Conservation (phyloP, 805 yeast genomes). For the Teunomyces kruisii region DNA sequence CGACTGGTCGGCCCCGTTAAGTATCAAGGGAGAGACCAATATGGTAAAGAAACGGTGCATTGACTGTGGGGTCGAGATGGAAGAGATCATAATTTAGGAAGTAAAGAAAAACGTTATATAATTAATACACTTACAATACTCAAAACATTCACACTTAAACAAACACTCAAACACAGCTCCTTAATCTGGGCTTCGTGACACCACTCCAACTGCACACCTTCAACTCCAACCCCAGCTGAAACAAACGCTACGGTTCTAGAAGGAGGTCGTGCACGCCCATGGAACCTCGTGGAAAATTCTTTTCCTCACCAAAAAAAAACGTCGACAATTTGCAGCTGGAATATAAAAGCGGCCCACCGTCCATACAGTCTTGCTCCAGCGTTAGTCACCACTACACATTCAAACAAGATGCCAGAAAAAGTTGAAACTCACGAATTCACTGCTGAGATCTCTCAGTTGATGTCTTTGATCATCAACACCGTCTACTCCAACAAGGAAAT, state of each 20-base stretch:
- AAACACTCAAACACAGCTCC: background rate
- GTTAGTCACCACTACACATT: slow-evolving; percentile 1
- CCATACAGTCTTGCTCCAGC: slow-evolving; percentile 5
- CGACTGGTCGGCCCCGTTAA: slow-evolving; percentile 65
- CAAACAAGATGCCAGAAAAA: slow-evolving; percentile 17
- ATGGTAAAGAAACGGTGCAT: slow-evolving; percentile 60
- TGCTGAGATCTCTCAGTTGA: slow-evolving; percentile 99
- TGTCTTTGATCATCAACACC: slow-evolving; percentile 99
- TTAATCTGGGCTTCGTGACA: too few species aligned
- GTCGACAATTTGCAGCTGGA: slow-evolving; percentile 18
- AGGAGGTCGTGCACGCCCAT: slow-evolving; percentile 12
- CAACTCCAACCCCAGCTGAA: too few species aligned
- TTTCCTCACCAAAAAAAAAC: slow-evolving; percentile 6
- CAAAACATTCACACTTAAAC: too few species aligned
- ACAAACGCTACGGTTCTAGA: background rate
- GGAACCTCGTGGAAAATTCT: slow-evolving; percentile 36
- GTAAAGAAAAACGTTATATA: slow-evolving; percentile 10
- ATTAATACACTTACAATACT: too few species aligned
- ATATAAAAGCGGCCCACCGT: slow-evolving; percentile 4
- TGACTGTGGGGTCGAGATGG: slow-evolving; percentile 82
- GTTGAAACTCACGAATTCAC: slow-evolving; percentile 93
- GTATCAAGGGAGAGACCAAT: slow-evolving; percentile 37
- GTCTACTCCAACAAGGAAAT: slow-evolving; percentile 99
- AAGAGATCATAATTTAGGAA: slow-evolving; percentile 55
- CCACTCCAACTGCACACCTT: too few species aligned